Evolutionary conservation across 176 grass and related monocot species (phyloP).

Genomic region (Triticum aestivum): DNA sequence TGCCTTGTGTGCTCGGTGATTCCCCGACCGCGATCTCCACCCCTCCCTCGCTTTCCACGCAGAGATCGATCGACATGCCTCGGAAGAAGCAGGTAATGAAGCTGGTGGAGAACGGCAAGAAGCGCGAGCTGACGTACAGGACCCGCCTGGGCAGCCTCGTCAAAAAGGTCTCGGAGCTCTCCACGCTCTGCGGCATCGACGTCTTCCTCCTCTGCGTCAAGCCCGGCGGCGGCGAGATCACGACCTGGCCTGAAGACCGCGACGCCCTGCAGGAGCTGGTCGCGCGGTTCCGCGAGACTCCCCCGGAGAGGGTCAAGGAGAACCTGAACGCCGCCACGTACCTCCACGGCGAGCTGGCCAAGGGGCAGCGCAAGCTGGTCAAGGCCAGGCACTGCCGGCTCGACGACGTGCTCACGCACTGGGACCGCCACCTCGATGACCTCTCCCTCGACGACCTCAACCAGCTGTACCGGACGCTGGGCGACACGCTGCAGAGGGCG

Average conservation of each 20-base stretch:
- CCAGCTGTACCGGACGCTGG: not conserved
- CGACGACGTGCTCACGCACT: not conserved
- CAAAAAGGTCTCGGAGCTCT: slow-evolving; percentile 8
- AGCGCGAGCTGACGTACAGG: slow-evolving; percentile 22
- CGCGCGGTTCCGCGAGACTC: not conserved
- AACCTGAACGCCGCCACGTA: not conserved
- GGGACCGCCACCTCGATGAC: not conserved
- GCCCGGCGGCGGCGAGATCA: not conserved
- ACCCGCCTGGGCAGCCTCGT: slow-evolving; percentile 11
- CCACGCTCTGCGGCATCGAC: slow-evolving; percentile 19
- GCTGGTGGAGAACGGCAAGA: slow-evolving; percentile 12
- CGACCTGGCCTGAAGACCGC: slow-evolving; percentile 5
- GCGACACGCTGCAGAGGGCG: not conserved
- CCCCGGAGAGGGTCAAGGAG: slow-evolving; percentile 5
- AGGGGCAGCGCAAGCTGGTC: slow-evolving; percentile 16
- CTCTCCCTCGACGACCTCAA: not conserved
- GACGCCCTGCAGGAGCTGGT: not conserved
- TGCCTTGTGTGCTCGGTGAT: not conserved
- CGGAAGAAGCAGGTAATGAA: slow-evolving; percentile 16
- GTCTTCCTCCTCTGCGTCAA: slow-evolving; percentile 8
- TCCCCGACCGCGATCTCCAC: no score
- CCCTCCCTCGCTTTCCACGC: not conserved
- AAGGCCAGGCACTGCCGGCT: not conserved
- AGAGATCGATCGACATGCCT: slow-evolving; percentile 22
- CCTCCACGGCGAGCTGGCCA: slow-evolving; percentile 21